These are phyloP conservation scores for Whalleya microplaca DNA, from an alignment of 2,329 filamentous ascomycete genomes.

Conservation along the genomic window DNA sequence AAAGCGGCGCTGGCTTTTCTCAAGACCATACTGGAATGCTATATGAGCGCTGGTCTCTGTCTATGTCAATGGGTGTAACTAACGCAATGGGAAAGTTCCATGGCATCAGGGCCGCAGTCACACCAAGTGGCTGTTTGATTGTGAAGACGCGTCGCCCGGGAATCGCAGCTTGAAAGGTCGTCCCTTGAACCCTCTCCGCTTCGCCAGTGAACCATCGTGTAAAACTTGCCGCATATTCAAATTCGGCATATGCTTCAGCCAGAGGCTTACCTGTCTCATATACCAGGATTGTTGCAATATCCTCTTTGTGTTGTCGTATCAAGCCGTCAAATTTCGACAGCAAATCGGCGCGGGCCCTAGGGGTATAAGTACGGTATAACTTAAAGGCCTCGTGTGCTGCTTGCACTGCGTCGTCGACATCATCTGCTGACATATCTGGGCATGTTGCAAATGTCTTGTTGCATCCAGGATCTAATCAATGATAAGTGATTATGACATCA, in stretches of 20 bases:
- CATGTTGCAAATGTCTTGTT: slow-evolving; percentile 47
- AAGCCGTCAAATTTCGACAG: slow-evolving; percentile 68
- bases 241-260: slow-evolving; percentile 55
- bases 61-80: slow-evolving; percentile 33
- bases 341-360: slow-evolving; percentile 63
- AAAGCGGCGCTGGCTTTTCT: slow-evolving; percentile 70
- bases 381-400: slow-evolving; percentile 64
- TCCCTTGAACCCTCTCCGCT: slow-evolving; percentile 57
- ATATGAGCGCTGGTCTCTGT: too few relatives aligned
- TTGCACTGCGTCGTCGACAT: slow-evolving; percentile 64
- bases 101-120: slow-evolving; percentile 69
- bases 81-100: slow-evolving; percentile 71
- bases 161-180: slow-evolving; percentile 60
- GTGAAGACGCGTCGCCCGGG: slow-evolving; percentile 69
- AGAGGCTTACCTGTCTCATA: slow-evolving; percentile 65
- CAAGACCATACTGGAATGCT: slow-evolving; percentile 64
- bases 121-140: slow-evolving; percentile 75
- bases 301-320: slow-evolving; percentile 64
- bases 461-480: slow-evolving; percentile 47
- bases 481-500: not conserved
- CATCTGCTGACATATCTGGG: slow-evolving; percentile 53
- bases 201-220: slow-evolving; percentile 61
- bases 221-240: slow-evolving; percentile 59
- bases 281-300: slow-evolving; percentile 65
- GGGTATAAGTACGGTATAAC: slow-evolving; percentile 61